A percentile compares a stretch with the other conserved stretches of the same genome.
phyloP scores from a whole-genome alignment of 2,329 filamentous ascomycete species.

The Aspergillus persii region DNA sequence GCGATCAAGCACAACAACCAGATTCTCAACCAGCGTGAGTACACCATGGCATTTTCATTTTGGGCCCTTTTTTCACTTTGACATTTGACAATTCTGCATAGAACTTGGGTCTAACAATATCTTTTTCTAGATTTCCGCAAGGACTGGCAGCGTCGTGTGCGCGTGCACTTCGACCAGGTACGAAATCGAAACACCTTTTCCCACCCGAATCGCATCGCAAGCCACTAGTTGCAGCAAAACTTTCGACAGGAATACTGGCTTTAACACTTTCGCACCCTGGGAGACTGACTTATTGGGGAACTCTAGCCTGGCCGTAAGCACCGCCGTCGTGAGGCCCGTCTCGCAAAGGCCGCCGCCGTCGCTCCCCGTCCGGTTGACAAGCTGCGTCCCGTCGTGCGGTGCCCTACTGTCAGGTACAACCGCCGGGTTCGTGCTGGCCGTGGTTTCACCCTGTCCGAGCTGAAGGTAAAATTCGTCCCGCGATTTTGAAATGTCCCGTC shows the following conservation, averaged over 20 bases:
- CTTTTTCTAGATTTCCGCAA: conserved; percentile 81
- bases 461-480: conserved; percentile 70
- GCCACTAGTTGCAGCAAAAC: conserved; percentile 5
- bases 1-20: conserved; percentile 99
- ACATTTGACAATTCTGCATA: conserved; percentile 13
- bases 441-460: conserved; percentile 95
- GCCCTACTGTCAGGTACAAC: conserved; percentile 99
- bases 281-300: conserved; percentile 11
- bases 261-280: conserved; percentile 27
- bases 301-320: conserved; percentile 93
- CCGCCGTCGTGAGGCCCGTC: conserved; percentile 84
- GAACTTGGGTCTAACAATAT: conserved; percentile 24
- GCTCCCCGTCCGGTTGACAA: conserved; percentile 97
- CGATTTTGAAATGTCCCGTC: background rate
- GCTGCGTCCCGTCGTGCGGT: conserved; percentile 93
- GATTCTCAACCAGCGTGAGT: conserved; percentile 91
- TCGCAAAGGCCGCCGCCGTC: conserved; percentile 90
- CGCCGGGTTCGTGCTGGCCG: conserved; percentile 92
- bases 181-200: conserved; percentile 41
- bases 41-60: background rate
- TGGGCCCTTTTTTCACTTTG: background rate
- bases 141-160: conserved; percentile 99
- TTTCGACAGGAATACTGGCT: conserved; percentile 23
- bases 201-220: conserved; percentile 16
- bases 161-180: conserved; percentile 99